Percentiles rank a stretch among this genome's conserved stretches.
Evolutionary conservation across 345 rosid species (phyloP).

Genomic region (Punica granatum): DNA sequence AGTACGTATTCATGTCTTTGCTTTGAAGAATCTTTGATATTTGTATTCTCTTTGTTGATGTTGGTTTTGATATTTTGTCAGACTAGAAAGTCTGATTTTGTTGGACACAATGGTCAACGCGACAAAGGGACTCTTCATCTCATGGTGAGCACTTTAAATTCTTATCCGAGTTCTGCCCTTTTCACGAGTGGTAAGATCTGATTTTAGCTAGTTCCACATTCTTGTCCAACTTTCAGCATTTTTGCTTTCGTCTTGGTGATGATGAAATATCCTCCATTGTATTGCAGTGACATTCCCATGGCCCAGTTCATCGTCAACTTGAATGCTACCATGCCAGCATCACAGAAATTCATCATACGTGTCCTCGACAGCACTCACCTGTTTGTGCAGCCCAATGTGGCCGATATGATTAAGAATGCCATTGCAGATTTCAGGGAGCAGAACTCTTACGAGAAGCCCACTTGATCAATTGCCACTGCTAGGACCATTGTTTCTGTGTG

Average conservation of each 20-base stretch:
- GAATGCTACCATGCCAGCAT: constrained; percentile 57
- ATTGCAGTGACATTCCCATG: constrained; percentile 73
- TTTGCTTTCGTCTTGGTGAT: not conserved
- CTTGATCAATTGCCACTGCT: constrained; percentile 15
- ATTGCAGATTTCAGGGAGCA: constrained; percentile 76
- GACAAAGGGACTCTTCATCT: constrained; percentile 68
- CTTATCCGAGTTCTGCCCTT: not conserved
- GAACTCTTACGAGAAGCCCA: constrained; percentile 82
- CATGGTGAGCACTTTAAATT: constrained; percentile 46
- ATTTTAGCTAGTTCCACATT: not conserved
- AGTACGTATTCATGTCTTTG: too few species aligned
- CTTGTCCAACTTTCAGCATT: not conserved
- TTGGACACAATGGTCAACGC: constrained; percentile 62
- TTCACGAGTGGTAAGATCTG: not conserved
- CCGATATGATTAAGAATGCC: constrained; percentile 65
- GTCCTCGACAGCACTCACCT: constrained; percentile 59
- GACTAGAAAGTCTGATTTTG: not conserved
- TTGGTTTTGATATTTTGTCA: too few species aligned
- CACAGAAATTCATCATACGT: constrained; percentile 79
- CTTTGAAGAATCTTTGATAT: too few species aligned
- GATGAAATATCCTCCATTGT: not conserved
- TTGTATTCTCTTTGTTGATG: too few species aligned
- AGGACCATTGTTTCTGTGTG: not conserved
- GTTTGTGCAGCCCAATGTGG: constrained; percentile 68
- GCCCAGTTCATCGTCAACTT: constrained; percentile 71